These are phyloP conservation scores for Trichaptum fuscoviolaceum DNA, from an alignment of 768 basidiomycete genomes.

Conservation along the genomic window DNA sequence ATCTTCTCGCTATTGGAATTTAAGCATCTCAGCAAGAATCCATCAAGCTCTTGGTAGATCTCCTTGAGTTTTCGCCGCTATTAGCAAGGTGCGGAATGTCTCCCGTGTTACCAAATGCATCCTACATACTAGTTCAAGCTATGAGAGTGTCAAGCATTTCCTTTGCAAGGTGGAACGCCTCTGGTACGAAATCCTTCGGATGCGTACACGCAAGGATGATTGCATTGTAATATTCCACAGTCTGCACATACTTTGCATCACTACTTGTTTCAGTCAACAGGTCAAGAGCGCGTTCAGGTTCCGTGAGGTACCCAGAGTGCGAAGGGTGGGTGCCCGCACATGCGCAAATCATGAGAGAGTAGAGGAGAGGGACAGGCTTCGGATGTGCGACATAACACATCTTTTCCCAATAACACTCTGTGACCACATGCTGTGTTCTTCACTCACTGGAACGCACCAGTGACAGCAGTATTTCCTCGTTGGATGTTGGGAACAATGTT, in stretches of 20 bases:
- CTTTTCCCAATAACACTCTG: slow-evolving; percentile 74
- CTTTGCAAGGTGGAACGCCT: slow-evolving; percentile 78
- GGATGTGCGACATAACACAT: slow-evolving; percentile 96
- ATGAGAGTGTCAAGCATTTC: slow-evolving; percentile 82
- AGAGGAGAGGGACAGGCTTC: slow-evolving; percentile 63
- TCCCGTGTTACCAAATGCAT: slow-evolving; percentile 51
- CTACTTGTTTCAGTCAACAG: slow-evolving; percentile 89
- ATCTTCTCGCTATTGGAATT: slow-evolving; percentile 16
- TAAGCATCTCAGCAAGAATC: slow-evolving; percentile 84
- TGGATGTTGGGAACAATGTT: slow-evolving; percentile 95
- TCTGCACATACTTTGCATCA: slow-evolving; percentile 60
- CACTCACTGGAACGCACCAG: slow-evolving; percentile 62
- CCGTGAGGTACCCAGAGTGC: slow-evolving; percentile 41
- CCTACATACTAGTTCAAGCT: slow-evolving; percentile 44
- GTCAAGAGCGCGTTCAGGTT: slow-evolving; percentile 90
- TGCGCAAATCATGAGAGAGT: slow-evolving; percentile 82
- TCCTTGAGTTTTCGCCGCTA: slow-evolving; percentile 83
- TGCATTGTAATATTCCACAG: slow-evolving; percentile 69
- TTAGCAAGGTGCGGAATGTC: slow-evolving; percentile 81
- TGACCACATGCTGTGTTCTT: slow-evolving; percentile 60
- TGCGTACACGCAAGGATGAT: slow-evolving; percentile 77
- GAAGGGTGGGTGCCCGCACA: slow-evolving; percentile 57
- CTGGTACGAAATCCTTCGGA: slow-evolving; percentile 61
- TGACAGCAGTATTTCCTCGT: slow-evolving; percentile 83
- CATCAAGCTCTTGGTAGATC: slow-evolving; percentile 81